These are phyloP conservation scores for Leccinum pellstonianum DNA, from an alignment of 768 basidiomycete genomes.

Conservation along the genomic window DNA sequence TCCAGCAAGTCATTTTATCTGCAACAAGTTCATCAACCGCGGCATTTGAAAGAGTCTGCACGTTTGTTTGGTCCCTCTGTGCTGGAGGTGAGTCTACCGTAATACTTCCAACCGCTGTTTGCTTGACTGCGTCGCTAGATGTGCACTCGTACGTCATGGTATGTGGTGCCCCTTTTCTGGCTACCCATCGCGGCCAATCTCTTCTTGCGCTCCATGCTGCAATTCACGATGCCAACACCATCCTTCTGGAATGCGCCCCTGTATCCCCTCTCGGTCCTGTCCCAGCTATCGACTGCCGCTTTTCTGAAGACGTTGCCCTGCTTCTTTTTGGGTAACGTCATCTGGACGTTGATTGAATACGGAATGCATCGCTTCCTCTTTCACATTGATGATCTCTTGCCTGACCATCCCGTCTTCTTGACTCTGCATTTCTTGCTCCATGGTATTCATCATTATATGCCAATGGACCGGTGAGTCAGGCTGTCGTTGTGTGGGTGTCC, in stretches of 20 bases:
- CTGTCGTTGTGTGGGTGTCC: neutral
- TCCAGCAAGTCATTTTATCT: constrained; percentile 91
- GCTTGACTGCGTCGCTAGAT: constrained; percentile 42
- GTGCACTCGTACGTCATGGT: constrained; percentile 89
- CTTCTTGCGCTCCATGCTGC: constrained; percentile 75
- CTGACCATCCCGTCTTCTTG: constrained; percentile 78
- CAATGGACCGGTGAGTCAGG: constrained; percentile 79
- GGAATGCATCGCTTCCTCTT: constrained; percentile 93
- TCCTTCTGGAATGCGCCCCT: constrained; percentile 56
- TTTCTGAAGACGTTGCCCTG: constrained; percentile 57
- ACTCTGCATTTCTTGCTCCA: constrained; percentile 90
- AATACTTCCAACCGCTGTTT: neutral
- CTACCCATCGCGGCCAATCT: constrained; percentile 80
- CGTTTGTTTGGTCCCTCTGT: constrained; percentile 80
- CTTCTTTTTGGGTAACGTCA: constrained; percentile 81
- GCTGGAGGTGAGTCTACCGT: constrained; percentile 61
- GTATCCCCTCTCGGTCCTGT: constrained; percentile 51
- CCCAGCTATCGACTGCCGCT: constrained; percentile 48
- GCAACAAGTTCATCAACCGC: constrained; percentile 94
- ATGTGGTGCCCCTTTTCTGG: constrained; percentile 90
- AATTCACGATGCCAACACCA: constrained; percentile 74
- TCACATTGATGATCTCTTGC: constrained; percentile 86
- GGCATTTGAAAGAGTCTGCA: constrained; percentile 80
- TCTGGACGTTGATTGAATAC: constrained; percentile 97
- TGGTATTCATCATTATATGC: constrained; percentile 96